Evolutionary conservation across 2,329 filamentous ascomycete genomes (phyloP).

Genomic region (Aspergillus tanneri): DNA sequence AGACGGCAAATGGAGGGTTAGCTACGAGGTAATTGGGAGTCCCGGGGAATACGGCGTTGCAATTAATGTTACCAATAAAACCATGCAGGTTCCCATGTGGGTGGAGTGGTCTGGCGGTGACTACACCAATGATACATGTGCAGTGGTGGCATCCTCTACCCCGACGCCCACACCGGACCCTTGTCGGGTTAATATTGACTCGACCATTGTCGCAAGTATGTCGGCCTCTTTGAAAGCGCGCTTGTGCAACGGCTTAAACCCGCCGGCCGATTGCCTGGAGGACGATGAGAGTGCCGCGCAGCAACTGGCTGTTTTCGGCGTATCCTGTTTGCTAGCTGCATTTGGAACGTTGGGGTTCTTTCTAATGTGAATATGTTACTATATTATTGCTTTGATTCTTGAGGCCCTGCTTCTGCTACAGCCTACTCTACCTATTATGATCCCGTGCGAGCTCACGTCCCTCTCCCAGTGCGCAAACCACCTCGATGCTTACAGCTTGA

Average conservation of each 20-base stretch:
- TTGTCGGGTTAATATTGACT: not conserved
- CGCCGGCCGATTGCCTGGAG: not conserved
- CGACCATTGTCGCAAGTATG: not conserved
- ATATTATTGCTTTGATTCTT: too few species aligned
- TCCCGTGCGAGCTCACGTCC: too few species aligned
- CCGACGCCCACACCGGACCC: not conserved
- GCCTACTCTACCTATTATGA: too few species aligned
- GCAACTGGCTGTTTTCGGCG: not conserved
- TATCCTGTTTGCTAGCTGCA: not conserved
- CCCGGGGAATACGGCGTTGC: not conserved
- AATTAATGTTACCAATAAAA: not conserved
- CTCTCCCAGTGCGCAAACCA: too few species aligned
- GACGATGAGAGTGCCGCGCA: not conserved
- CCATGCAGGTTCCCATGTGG: not conserved
- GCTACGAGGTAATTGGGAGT: constrained; percentile 89
- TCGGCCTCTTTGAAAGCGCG: not conserved
- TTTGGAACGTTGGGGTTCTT: not conserved
- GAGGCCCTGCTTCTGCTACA: too few species aligned
- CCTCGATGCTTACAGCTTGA: too few species aligned
- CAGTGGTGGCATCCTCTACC: not conserved
- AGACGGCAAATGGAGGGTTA: constrained; percentile 93
- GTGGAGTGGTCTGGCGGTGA: not conserved
- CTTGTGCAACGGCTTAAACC: not conserved
- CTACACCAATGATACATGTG: too few species aligned
- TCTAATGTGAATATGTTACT: not conserved